Conservation (phyloP, 441 rosid genomes). For the Syzygium syzygioides region DNA sequence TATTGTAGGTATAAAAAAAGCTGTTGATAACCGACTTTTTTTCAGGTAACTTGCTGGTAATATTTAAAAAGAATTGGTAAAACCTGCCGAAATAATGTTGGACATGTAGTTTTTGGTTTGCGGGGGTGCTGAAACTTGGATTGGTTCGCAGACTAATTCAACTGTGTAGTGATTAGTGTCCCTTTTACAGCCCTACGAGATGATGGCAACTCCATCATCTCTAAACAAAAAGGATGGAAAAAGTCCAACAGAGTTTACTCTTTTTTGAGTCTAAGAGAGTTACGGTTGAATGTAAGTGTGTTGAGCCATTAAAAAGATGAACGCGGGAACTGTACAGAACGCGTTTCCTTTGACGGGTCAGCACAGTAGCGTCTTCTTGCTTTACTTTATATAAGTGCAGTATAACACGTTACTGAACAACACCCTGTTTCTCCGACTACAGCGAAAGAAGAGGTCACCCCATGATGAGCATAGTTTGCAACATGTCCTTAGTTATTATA, state of each 20-base stretch:
- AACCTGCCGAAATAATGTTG: too few species aligned
- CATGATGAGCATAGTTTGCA: background rate
- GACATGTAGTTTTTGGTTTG: background rate
- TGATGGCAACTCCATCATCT: background rate
- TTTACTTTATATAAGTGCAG: too few species aligned
- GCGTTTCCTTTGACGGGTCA: background rate
- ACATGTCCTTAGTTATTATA: too few species aligned
- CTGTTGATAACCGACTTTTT: too few species aligned
- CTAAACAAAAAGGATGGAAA: background rate
- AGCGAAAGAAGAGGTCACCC: background rate
- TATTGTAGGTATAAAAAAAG: too few species aligned
- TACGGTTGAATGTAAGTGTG: too few species aligned
- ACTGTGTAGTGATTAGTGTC: background rate
- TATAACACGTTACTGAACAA: background rate
- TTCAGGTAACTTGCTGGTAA: too few species aligned
- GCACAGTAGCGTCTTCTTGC: background rate
- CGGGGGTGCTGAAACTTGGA: background rate
- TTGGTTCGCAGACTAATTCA: background rate
- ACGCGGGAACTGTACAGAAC: accelerated
- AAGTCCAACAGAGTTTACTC: too few species aligned
- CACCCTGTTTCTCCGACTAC: background rate
- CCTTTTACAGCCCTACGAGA: background rate
- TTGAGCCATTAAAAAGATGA: background rate
- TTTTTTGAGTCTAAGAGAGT: too few species aligned
- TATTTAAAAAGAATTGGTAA: too few species aligned